A percentile compares a stretch with the other conserved stretches of the same genome.
Conservation (phyloP, 306 rosid genomes). For the Sechiopsis laciniata region DNA sequence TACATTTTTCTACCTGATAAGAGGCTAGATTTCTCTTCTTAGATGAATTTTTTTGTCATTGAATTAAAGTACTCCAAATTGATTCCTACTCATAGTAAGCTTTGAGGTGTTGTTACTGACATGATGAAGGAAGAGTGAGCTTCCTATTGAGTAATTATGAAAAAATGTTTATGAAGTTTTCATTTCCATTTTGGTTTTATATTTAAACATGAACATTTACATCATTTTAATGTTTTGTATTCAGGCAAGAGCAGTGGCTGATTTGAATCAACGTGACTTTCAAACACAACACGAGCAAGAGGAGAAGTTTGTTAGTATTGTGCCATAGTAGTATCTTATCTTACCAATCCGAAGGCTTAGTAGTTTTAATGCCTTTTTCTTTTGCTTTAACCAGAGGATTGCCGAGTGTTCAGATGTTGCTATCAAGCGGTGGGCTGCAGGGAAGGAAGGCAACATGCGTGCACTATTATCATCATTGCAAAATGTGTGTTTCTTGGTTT, state of each 20-base stretch:
- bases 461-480: slow-evolving; percentile 77
- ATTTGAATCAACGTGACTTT: slow-evolving; percentile 80
- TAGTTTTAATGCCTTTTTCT: slow-evolving; percentile 20
- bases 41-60: background rate
- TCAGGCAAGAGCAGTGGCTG: slow-evolving; percentile 81
- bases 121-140: background rate
- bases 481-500: slow-evolving; percentile 36
- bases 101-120: background rate
- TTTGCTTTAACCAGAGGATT: slow-evolving; percentile 51
- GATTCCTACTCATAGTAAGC: background rate
- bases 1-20: background rate
- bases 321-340: slow-evolving; percentile 11
- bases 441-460: slow-evolving; percentile 89
- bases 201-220: slow-evolving; percentile 14
- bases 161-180: background rate
- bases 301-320: slow-evolving; percentile 67
- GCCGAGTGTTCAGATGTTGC: slow-evolving; percentile 50
- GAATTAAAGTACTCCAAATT: background rate
- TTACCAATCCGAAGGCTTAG: background rate
- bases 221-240: slow-evolving; percentile 26
- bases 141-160: background rate
- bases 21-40: slow-evolving; percentile 10
- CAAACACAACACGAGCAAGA: slow-evolving; percentile 76
- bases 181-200: slow-evolving; percentile 14
- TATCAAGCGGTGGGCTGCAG: slow-evolving; percentile 82